Conservation (phyloP, 768 basidiomycete species). For the Xerocomus spinulosus region DNA sequence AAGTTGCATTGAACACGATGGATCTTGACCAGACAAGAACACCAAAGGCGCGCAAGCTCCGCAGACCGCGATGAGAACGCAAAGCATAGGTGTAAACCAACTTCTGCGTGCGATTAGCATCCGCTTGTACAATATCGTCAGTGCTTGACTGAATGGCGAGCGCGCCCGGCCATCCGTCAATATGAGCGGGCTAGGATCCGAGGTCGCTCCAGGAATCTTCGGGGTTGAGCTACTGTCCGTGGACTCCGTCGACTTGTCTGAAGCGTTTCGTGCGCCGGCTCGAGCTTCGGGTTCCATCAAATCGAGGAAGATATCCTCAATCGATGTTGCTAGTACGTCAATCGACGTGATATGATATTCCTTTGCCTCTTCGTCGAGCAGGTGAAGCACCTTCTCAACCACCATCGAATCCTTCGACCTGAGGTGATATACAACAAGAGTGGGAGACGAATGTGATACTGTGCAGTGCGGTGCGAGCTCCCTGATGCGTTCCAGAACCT, state of each 20-base stretch:
- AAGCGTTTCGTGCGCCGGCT: constrained; percentile 23
- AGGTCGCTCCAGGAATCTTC: neutral
- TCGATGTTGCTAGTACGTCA: constrained; percentile 67
- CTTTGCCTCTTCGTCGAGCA: constrained; percentile 45
- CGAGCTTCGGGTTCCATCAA: constrained; percentile 49
- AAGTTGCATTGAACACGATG: constrained; percentile 47
- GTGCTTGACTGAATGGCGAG: constrained; percentile 58
- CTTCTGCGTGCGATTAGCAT: constrained; percentile 56
- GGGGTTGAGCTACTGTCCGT: constrained; percentile 5
- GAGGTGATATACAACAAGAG: constrained; percentile 50
- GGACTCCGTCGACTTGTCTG: constrained; percentile 19
- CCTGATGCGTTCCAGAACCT: constrained; percentile 41
- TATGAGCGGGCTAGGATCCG: constrained; percentile 8
- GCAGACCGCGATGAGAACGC: constrained; percentile 50
- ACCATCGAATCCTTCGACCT: constrained; percentile 52
- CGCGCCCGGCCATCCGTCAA: constrained; percentile 47
- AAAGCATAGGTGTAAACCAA: constrained; percentile 62
- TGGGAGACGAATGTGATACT: constrained; percentile 39
- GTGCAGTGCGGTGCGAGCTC: constrained; percentile 43
- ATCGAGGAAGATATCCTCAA: constrained; percentile 78
- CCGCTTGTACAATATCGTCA: constrained; percentile 73
- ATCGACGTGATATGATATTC: constrained; percentile 45
- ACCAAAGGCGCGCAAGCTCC: constrained; percentile 66
- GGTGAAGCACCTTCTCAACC: constrained; percentile 52
- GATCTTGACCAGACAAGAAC: constrained; percentile 49